Percentiles rank a stretch among this genome's conserved stretches.
phyloP scores from a whole-genome alignment of 768 basidiomycete genomes.

The Suillus weaverae region DNA sequence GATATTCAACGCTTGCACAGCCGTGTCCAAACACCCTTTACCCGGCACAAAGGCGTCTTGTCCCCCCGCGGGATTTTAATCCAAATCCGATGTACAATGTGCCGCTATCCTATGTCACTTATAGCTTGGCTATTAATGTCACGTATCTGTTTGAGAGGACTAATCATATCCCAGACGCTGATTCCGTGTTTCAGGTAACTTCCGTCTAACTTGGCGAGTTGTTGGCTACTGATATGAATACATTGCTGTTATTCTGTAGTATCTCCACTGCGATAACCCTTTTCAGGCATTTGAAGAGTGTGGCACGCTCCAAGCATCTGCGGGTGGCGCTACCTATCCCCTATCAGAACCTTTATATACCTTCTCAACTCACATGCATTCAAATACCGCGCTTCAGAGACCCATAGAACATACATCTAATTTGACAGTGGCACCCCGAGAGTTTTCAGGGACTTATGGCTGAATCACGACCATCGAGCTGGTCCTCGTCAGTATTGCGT shows the following conservation, averaged over 20 bases:
- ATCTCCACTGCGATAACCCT: background rate
- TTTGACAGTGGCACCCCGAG: background rate
- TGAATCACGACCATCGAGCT: background rate
- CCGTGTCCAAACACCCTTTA: background rate
- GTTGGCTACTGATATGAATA: background rate
- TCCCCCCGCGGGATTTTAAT: background rate
- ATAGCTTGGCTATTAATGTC: background rate
- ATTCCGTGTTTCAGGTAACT: background rate
- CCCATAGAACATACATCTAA: background rate
- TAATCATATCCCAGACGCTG: background rate
- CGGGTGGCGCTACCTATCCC: background rate
- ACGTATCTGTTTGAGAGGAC: background rate
- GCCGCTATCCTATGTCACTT: background rate
- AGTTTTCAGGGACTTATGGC: background rate
- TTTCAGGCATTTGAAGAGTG: background rate
- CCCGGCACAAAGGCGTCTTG: background rate
- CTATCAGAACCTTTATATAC: background rate
- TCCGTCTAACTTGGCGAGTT: background rate
- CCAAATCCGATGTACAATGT: background rate
- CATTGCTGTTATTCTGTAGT: background rate
- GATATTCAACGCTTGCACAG: background rate
- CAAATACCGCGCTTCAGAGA: background rate
- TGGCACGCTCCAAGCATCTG: background rate
- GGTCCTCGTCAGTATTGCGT: background rate
- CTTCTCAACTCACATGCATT: background rate